Evolutionary conservation across 2,329 filamentous ascomycete species (phyloP).

Genomic region (Emmonsiellopsis sp.): DNA sequence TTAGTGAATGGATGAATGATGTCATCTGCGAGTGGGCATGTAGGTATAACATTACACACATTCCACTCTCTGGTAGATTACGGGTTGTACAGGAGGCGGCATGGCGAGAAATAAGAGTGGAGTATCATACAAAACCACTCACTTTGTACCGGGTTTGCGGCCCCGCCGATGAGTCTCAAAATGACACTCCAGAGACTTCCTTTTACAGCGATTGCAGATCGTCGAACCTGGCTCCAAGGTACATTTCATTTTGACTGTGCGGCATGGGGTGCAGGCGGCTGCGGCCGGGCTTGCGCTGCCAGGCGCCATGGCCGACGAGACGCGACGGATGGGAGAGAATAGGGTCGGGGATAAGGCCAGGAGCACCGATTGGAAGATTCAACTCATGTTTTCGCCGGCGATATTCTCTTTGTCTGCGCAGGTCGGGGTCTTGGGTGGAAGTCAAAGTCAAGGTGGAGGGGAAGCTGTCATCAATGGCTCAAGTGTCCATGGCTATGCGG

Average conservation of each 20-base stretch:
- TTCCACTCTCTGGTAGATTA: no score
- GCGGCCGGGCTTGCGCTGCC: constrained; percentile 4
- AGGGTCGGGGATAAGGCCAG: no score
- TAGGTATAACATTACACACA: no score
- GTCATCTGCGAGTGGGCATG: no score
- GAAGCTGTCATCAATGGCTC: no score
- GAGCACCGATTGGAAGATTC: no score
- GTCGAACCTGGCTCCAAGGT: constrained; percentile 12
- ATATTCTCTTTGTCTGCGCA: no score
- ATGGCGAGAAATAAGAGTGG: not conserved
- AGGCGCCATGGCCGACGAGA: not conserved
- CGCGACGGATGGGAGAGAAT: no score
- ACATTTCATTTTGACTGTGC: constrained; percentile 34
- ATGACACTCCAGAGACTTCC: constrained; percentile 29
- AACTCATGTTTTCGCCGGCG: no score
- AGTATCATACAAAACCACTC: constrained; percentile 4
- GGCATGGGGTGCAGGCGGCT: constrained; percentile 27
- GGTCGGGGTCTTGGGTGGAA: no score
- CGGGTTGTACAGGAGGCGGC: not conserved
- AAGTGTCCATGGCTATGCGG: no score
- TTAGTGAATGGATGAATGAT: not conserved
- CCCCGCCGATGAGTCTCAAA: constrained; percentile 33
- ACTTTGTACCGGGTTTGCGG: constrained; percentile 29
- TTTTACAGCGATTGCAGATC: constrained; percentile 27
- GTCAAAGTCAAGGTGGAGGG: no score